Base-by-base conservation (phyloP, 2,329 filamentous ascomycete species). In the Xylariales sp. region DNA sequence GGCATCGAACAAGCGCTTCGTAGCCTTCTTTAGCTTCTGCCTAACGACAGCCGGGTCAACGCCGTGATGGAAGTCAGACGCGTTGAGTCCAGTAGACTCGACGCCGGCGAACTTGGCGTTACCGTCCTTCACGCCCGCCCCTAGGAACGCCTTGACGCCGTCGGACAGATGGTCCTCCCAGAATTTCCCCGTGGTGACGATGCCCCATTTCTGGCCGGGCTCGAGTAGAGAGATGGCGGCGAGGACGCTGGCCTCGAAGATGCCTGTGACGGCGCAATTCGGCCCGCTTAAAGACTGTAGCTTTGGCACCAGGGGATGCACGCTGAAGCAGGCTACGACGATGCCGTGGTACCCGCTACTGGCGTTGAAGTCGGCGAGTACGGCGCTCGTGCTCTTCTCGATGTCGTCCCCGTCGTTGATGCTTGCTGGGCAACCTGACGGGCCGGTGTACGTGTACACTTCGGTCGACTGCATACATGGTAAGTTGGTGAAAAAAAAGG, bases 311-410 rank as follows among this genome's bases (percentile, higher is more conserved):
- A 97, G 85, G 0, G 91, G 89, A 76, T 97, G 94, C 0, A 91
- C 89, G 67, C 92, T 96, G 82, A 93, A 98, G 81, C 95, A 97
- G 23, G 94, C 94, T 1, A 97, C 86, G 0, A 97, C 85, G 69
- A 97, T 90, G n/a, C 86, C 93, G 75, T 96, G 90, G 78, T 93
- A 89, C 34, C 80, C 73, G 2, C 78, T 67, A 0, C 86, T 77
- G 0, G 80, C 67, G 69, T 81, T 77, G 5, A 92, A 77, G 67
- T 88, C 83, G 0, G 83, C 81, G 16, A 90, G 81, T 58, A 93
- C 92, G 64, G 88, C 85, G 1, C 85, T 76, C 0, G 89, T 86
- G 72, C 91, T 94, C 58, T 82, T 78, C 1, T 81, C 78, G 5
- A 94, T 90, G 77, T 94, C 93, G 12, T 85, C 80, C 71, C 87